Base-by-base conservation (phyloP, 345 rosid genomes). In the Moringa oleifera region DNA sequence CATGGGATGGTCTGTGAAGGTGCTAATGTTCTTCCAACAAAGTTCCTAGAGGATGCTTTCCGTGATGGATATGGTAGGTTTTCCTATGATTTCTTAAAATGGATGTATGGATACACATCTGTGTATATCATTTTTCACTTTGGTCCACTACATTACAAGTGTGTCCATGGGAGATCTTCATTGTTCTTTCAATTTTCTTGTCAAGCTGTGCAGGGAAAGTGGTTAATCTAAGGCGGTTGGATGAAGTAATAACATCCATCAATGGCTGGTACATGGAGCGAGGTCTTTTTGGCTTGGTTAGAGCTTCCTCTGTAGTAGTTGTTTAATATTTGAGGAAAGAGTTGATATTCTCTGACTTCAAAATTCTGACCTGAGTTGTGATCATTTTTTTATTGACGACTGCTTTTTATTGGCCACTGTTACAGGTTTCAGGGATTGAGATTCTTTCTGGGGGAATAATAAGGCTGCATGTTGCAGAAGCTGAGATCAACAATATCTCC, bases 191-290 rank as follows among this genome's bases (percentile, higher is more conserved):
- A 78, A 61, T 76, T 76, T 72, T 77, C 68, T 68, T 78, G 83
- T 82, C 87, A 86, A 89, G 83, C 81, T 77, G 81, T 87, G 91
- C 85, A 95, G 97, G 97, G 71, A 91, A 87, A 79, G 91, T 95
- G 73, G 82, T 91, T 57, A 95, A 90, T 68, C 75, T 84, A 23
- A 86, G 87, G 88, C 85, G 73, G 64, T 71, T 94, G 71, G 96
- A 87, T 75, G 95, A 89, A 75, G 97, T 86, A 36, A 88, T 94
- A 66, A 79, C 73, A 72, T 87, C 97, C 56, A 89, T 94, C 80
- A 85, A 84, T 74, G 88, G 95, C 20, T 94, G 99, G 96, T 89
- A 92, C 62, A 83, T 80, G 85, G 95, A 92, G 67, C 93, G 88
- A 53, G 98, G 98, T 66, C 90, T 92, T 65, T 87, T 92, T 68